Evolutionary conservation across 331 rosid genomes (phyloP).

Genomic region (Quercus tomentella): DNA sequence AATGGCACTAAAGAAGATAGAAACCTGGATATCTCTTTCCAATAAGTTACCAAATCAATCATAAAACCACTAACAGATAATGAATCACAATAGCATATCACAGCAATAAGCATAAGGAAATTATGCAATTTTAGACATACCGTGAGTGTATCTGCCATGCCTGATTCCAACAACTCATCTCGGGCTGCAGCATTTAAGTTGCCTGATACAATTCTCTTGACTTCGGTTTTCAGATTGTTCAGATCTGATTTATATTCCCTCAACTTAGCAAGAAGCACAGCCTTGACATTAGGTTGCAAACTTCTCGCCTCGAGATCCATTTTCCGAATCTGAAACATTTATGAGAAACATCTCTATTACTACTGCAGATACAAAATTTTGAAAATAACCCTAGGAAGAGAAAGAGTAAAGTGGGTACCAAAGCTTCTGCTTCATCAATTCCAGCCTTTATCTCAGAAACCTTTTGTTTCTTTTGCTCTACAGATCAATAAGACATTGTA

Average conservation of each 20-base stretch:
- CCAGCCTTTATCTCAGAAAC: conserved; percentile 75
- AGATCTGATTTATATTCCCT: conserved; percentile 95
- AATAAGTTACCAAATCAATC: not conserved
- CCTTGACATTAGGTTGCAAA: conserved; percentile 88
- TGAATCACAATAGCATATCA: not conserved
- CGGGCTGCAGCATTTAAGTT: conserved; percentile 67
- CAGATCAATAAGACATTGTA: conserved; percentile 22
- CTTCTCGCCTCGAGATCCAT: conserved; percentile 98
- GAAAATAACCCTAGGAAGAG: not conserved
- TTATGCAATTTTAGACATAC: conserved; percentile 38
- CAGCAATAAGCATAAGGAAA: not conserved
- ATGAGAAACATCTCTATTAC: conserved; percentile 15
- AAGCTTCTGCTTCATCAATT: conserved; percentile 85
- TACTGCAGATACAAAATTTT: conserved; percentile 6
- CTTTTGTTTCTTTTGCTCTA: conserved; percentile 94
- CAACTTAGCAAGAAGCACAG: conserved; percentile 81
- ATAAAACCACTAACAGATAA: not conserved
- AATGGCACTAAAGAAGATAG: not conserved
- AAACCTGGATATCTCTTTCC: not conserved
- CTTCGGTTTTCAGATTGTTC: conserved; percentile 82
- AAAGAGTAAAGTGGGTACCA: conserved; percentile 45
- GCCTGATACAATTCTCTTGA: conserved; percentile 73
- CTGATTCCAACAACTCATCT: conserved; percentile 93
- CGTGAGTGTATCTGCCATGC: conserved; percentile 91
- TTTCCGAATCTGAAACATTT: conserved; percentile 64